Conservation (phyloP, 139 green algal genomes). For the Auxenochlorella pyrenoidosa region DNA sequence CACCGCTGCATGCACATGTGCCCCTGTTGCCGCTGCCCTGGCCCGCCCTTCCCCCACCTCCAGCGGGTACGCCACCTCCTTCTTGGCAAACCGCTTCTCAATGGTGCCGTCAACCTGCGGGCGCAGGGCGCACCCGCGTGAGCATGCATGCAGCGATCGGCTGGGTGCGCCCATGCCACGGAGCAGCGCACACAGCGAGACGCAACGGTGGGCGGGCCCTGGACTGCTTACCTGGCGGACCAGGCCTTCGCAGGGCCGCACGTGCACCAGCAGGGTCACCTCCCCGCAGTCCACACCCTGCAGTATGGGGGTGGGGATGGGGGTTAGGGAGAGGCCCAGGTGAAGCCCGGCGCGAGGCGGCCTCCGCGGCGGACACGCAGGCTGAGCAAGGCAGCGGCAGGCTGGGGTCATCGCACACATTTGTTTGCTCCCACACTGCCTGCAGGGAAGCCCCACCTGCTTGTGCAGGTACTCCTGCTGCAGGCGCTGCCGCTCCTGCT, state of each 20-base stretch:
- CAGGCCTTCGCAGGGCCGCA: constrained; percentile 76
- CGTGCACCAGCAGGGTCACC: constrained; percentile 69
- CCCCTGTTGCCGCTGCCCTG: not conserved
- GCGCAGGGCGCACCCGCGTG: not conserved
- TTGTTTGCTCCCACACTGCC: too few species aligned
- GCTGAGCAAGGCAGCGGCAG: too few species aligned
- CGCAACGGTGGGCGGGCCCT: too few species aligned
- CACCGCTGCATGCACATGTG: too few species aligned
- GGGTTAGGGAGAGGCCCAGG: too few species aligned
- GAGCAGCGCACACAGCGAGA: too few species aligned
- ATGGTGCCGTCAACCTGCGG: constrained; percentile 79
- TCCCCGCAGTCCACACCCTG: constrained; percentile 68
- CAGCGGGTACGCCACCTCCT: constrained; percentile 68
- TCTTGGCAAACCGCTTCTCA: constrained; percentile 80
- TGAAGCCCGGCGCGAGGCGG: too few species aligned
- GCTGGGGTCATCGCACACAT: too few species aligned
- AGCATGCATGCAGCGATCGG: not conserved
- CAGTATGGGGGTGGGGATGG: not conserved
- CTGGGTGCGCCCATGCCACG: too few species aligned
- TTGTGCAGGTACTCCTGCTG: constrained; percentile 49
- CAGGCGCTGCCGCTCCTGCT: constrained; percentile 50
- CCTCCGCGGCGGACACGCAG: too few species aligned
- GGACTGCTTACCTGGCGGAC: constrained; percentile 45
- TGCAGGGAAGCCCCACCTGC: not conserved
- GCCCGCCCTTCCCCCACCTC: constrained; percentile 12